These are phyloP conservation scores for Coemansia nantahalensis DNA, from an alignment of 192 early-diverging fungal species.

Conservation along the genomic window DNA sequence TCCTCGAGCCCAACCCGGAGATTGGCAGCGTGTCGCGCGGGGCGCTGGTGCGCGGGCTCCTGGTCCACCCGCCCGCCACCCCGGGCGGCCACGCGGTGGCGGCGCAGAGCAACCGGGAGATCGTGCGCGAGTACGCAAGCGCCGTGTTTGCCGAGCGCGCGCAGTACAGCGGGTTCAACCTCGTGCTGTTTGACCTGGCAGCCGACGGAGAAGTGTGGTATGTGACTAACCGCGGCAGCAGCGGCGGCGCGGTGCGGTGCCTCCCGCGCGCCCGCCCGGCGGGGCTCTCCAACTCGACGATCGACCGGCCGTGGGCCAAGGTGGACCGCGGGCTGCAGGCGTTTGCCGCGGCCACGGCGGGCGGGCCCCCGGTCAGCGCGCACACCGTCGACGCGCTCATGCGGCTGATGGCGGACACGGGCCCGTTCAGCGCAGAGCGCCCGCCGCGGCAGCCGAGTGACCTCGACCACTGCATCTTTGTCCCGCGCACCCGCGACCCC, in stretches of 20 bases:
- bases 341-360: slow-evolving; percentile 1
- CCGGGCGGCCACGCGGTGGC: slow-evolving; percentile 5
- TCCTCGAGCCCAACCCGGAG: slow-evolving; percentile 18
- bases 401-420: slow-evolving; percentile 16
- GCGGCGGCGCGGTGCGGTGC: background rate
- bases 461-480: slow-evolving; percentile 32
- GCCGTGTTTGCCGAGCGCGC: slow-evolving; percentile 19
- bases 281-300: slow-evolving; percentile 38
- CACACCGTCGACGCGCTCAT: slow-evolving; percentile 5
- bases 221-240: slow-evolving; percentile 27
- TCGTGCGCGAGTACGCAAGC: slow-evolving; percentile 23
- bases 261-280: background rate
- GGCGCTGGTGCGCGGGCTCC: slow-evolving; percentile 38
- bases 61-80: slow-evolving; percentile 7
- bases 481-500: slow-evolving; percentile 13
- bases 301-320: slow-evolving; percentile 37
- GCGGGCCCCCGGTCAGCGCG: background rate
- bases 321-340: slow-evolving; percentile 13
- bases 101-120: background rate
- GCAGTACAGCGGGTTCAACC: slow-evolving; percentile 44
- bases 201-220: slow-evolving; percentile 8
- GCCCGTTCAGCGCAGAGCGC: background rate
- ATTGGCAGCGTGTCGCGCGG: slow-evolving; percentile 32
- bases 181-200: slow-evolving; percentile 38
- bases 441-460: slow-evolving; percentile 19